phyloP scores from a whole-genome alignment of 257 asterid species.

The Schizonepeta tenuifolia region DNA sequence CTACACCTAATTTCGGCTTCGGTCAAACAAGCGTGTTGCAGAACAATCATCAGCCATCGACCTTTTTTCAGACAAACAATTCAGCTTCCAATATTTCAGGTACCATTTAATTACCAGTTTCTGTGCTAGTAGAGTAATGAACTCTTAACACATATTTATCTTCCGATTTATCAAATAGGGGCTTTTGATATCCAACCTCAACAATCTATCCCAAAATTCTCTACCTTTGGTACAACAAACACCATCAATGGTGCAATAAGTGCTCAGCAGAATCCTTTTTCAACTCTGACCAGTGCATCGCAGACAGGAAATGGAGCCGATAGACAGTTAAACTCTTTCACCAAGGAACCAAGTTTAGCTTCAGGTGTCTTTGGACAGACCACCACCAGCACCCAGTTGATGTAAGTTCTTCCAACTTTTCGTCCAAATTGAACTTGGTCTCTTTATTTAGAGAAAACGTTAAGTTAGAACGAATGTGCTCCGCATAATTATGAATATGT shows the following conservation, averaged over 20 bases:
- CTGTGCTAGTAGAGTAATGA: slow-evolving; percentile 22
- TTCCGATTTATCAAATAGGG: slow-evolving; percentile 41
- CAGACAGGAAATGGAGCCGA: slow-evolving; percentile 42
- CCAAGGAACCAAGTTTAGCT: slow-evolving; percentile 28
- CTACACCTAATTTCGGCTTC: slow-evolving; percentile 59
- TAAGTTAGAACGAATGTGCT: not conserved
- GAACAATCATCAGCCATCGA: slow-evolving; percentile 54
- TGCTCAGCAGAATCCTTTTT: slow-evolving; percentile 49
- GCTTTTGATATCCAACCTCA: slow-evolving; percentile 48
- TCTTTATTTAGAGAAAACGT: not conserved
- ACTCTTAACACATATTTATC: slow-evolving; percentile 17
- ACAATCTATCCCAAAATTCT: slow-evolving; percentile 50
- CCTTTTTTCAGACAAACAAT: slow-evolving; percentile 43
- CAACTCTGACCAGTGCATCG: slow-evolving; percentile 44
- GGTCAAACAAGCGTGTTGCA: slow-evolving; percentile 61
- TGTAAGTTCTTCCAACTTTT: slow-evolving; percentile 48
- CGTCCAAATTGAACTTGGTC: not conserved
- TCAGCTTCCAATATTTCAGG: slow-evolving; percentile 55
- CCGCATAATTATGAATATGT: not conserved
- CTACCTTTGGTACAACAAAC: slow-evolving; percentile 47
- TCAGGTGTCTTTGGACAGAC: slow-evolving; percentile 30
- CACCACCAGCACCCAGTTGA: slow-evolving; percentile 33
- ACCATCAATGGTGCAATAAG: slow-evolving; percentile 39
- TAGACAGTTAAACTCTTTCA: slow-evolving; percentile 24
- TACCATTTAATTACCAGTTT: slow-evolving; percentile 32